These are phyloP conservation scores for Kodamaea jinghongensis DNA, from an alignment of 805 yeast genomes.

Conservation along the genomic window DNA sequence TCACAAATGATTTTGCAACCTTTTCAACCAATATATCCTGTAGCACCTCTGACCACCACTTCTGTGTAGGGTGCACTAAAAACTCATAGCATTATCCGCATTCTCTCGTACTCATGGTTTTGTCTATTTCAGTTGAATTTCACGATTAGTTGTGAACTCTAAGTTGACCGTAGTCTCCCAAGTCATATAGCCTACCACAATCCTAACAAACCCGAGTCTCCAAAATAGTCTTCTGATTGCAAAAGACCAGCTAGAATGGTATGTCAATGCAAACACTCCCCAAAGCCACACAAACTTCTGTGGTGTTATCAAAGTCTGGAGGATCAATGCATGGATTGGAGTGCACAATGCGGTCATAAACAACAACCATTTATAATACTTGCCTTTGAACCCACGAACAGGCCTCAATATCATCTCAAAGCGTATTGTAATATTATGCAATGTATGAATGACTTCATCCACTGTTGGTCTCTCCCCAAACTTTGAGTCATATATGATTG, in stretches of 20 bases:
- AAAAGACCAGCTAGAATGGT: slow-evolving; percentile 48
- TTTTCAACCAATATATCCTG: no score
- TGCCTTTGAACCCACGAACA: slow-evolving; percentile 22
- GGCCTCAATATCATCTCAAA: slow-evolving; percentile 42
- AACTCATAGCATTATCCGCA: no score
- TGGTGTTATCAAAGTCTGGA: slow-evolving; percentile 31
- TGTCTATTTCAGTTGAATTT: background rate
- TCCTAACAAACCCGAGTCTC: slow-evolving; percentile 46
- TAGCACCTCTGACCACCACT: no score
- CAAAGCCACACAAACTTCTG: slow-evolving; percentile 32
- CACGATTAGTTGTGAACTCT: slow-evolving; percentile 1
- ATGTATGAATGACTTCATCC: slow-evolving; percentile 49
- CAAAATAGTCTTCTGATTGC: slow-evolving; percentile 46
- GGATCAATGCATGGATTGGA: slow-evolving; percentile 42
- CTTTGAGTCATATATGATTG: slow-evolving; percentile 41
- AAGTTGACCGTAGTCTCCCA: slow-evolving; percentile 22
- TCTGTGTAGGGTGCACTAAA: no score
- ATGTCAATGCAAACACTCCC: slow-evolving; percentile 40
- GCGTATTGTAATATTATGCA: slow-evolving; percentile 45
- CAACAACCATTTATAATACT: slow-evolving; percentile 30
- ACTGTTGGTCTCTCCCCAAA: slow-evolving; percentile 49
- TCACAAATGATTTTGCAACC: no score
- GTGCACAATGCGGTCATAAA: slow-evolving; percentile 34
- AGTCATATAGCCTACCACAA: slow-evolving; percentile 37
- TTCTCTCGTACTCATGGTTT: no score